phyloP scores from a whole-genome alignment of 2,329 filamentous ascomycete genomes.

The Fusarium pininemorale region DNA sequence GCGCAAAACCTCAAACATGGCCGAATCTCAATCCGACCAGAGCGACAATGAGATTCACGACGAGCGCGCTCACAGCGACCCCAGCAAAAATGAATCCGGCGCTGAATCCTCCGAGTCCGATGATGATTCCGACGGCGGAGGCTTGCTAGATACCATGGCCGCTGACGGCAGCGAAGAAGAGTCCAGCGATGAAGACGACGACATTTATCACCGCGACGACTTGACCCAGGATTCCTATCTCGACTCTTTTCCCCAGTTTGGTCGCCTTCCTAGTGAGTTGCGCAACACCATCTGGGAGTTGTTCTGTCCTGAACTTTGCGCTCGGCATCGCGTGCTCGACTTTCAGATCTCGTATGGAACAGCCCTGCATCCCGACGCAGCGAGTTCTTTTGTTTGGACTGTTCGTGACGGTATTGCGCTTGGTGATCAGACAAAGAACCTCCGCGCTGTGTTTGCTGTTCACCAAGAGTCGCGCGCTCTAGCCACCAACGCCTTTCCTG shows the following conservation, averaged over 20 bases:
- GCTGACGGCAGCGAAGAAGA: constrained; percentile 36
- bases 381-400: constrained; percentile 8
- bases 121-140: constrained; percentile 35
- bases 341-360: constrained; percentile 35
- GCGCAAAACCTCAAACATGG: constrained; percentile 12
- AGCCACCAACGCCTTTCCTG: constrained; percentile 45
- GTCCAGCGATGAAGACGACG: constrained; percentile 20
- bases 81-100: constrained; percentile 12
- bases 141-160: constrained; percentile 39
- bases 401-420: constrained; percentile 40
- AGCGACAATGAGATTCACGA: neutral
- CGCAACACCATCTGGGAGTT: constrained; percentile 46
- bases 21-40: constrained; percentile 14
- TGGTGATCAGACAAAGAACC: constrained; percentile 40
- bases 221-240: neutral
- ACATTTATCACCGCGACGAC: neutral
- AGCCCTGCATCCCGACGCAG: neutral
- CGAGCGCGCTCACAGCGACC: neutral
- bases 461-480: constrained; percentile 50
- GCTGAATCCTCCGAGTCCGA: constrained; percentile 4
- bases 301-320: constrained; percentile 46
- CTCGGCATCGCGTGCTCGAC: constrained; percentile 43
- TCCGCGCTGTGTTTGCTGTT: constrained; percentile 47
- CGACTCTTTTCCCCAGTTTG: constrained; percentile 41
- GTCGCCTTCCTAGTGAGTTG: constrained; percentile 44